These are phyloP conservation scores for Trametes cinnabarina DNA, from an alignment of 768 basidiomycete genomes.

Conservation along the genomic window DNA sequence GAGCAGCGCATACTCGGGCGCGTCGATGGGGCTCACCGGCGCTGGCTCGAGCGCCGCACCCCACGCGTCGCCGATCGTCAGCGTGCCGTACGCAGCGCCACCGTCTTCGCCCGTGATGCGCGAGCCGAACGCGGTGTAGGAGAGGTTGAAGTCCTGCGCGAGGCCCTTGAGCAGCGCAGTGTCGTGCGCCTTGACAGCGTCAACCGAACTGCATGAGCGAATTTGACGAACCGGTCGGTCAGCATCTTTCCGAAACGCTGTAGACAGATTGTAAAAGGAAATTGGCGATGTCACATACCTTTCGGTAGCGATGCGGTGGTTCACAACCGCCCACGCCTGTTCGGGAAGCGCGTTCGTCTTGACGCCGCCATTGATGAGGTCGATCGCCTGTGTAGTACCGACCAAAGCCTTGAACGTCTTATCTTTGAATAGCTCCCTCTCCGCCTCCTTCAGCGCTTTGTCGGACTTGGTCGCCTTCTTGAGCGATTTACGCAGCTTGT, in stretches of 20 bases:
- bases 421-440: conserved; percentile 30
- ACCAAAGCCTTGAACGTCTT: conserved; percentile 27
- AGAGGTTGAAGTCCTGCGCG: conserved; percentile 40
- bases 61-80: conserved; percentile 39
- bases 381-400: conserved; percentile 45
- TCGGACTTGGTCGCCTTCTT: conserved; percentile 29
- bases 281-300: conserved; percentile 16
- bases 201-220: conserved; percentile 28
- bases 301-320: conserved; percentile 29
- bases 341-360: conserved; percentile 49
- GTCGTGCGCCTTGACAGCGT: conserved; percentile 31
- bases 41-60: conserved; percentile 37
- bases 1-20: conserved; percentile 38
- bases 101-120: conserved; percentile 23
- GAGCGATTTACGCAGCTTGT: conserved; percentile 29
- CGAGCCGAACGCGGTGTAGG: conserved; percentile 41
- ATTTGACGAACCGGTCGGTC: not conserved
- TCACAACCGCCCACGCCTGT: conserved; percentile 26
- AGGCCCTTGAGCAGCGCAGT: conserved; percentile 28
- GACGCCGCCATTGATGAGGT: conserved; percentile 39
- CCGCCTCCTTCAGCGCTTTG: conserved; percentile 34
- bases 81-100: conserved; percentile 32
- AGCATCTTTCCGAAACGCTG: not conserved
- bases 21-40: conserved; percentile 41
- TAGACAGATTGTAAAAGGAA: not conserved